phyloP scores from a whole-genome alignment of 1,139 yeast species.

The Arxiozyma telluris region DNA sequence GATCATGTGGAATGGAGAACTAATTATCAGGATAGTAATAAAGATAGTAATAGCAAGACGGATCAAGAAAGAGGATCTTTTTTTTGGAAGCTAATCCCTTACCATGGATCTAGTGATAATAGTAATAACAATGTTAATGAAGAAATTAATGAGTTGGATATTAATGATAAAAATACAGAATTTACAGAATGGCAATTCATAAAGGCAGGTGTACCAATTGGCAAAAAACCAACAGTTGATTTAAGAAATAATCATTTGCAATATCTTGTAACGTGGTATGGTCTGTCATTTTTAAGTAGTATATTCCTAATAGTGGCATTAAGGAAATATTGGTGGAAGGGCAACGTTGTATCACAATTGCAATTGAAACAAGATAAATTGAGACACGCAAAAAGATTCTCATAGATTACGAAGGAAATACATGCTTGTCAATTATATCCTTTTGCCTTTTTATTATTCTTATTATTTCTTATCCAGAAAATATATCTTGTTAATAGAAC shows the following conservation, averaged over 20 bases:
- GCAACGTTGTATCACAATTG: constrained; percentile 35
- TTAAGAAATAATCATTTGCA: constrained; percentile 86
- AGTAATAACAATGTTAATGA: neutral
- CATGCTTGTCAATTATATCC: neutral
- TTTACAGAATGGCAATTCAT: constrained; percentile 44
- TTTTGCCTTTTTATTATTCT: too few relatives aligned
- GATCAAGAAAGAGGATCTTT: neutral
- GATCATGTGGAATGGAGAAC: constrained; percentile 38
- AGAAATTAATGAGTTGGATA: neutral
- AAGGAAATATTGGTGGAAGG: constrained; percentile 34
- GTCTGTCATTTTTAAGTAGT: constrained; percentile 62
- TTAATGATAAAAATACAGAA: constrained; percentile 22
- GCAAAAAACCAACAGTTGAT: constrained; percentile 68
- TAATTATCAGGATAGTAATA: too few relatives aligned
- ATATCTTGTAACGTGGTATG: constrained; percentile 92
- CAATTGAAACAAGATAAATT: constrained; percentile 35
- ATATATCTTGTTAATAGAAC: too few relatives aligned
- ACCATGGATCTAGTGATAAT: neutral
- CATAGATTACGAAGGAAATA: neutral
- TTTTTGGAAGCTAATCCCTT: neutral
- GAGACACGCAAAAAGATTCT: constrained; percentile 33
- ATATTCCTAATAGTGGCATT: constrained; percentile 53
- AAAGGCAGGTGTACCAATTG: constrained; percentile 84
- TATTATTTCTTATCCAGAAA: too few relatives aligned
- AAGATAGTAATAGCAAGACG: neutral